Base-by-base conservation (phyloP, 176 grass and related monocot species). In the Hordeum vulgare region DNA sequence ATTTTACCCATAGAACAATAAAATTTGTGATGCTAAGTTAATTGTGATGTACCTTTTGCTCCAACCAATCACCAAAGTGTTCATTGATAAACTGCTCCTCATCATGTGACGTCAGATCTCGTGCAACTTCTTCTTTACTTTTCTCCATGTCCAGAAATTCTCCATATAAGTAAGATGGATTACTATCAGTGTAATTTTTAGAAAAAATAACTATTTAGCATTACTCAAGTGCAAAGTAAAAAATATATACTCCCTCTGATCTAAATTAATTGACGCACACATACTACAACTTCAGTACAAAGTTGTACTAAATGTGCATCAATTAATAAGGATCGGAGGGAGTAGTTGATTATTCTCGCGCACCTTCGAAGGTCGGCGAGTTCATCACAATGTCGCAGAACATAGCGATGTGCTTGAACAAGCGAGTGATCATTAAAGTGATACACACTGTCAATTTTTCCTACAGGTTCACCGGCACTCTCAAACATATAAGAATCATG, bases 301-400 rank as follows among this genome's bases (percentile, higher is more conserved):
- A n/a, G n/a, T n/a, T n/a, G n/a, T n/a, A n/a, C n/a, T n/a, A n/a
- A n/a, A n/a, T n/a, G n/a, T n/a, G n/a, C n/a, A n/a, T n/a, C n/a
- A n/a, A n/a, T n/a, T n/a, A n/a, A n/a, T n/a, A n/a, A n/a, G n/a
- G n/a, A n/a, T n/a, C n/a, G n/a, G n/a, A n/a, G n/a, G n/a, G 20
- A 12, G 23, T 1, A 21, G 1, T 15, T 69, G 4, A n/a, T 69
- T 11, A 39, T 15, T 69, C 37, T 1, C 11, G 27, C 23, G 41
- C 4, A 72, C 69, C 39, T 72, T 25, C 40, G 40, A 27, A 44
- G 37, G 26, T 72, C 69, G 2, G 44, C 10, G 14, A 72, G 40
- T 72, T 72, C 69, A 45, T 72, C 69, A 24, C 69, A 72, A 72
- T 72, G 69, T 24, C 69, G 40, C 40, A 75, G 33, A 47, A 75